Percentiles rank a stretch among this genome's conserved stretches.
Evolutionary conservation across 176 grass and related monocot genomes (phyloP).

Genomic region (Neostapfia colusana): DNA sequence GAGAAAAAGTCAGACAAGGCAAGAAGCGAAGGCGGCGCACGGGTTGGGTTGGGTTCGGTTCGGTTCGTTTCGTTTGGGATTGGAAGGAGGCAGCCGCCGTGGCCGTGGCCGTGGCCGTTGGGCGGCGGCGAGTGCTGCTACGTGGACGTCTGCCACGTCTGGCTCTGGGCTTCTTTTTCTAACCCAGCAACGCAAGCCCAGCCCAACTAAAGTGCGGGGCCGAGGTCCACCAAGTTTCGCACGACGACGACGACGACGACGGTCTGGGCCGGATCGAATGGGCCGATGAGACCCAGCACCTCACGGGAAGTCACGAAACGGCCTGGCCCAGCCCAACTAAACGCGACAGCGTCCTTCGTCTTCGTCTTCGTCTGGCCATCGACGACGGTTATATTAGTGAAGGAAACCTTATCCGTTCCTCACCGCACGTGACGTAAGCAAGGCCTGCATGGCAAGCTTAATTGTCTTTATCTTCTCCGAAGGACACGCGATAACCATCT

Average conservation of each 20-base stretch:
- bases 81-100: neutral
- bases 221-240: too few species aligned
- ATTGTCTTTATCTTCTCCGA: neutral
- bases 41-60: too few species aligned
- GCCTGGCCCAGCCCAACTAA: too few species aligned
- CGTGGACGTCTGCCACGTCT: neutral
- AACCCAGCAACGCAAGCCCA: neutral
- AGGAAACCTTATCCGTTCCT: neutral
- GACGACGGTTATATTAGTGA: too few species aligned
- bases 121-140: neutral
- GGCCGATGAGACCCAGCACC: too few species aligned
- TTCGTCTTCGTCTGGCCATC: too few species aligned
- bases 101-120: neutral
- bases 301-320: too few species aligned
- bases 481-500: neutral
- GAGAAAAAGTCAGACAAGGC: constrained; percentile 36
- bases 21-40: neutral
- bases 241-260: too few species aligned
- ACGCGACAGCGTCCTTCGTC: too few species aligned
- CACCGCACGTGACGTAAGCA: too few species aligned
- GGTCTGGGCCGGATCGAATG: too few species aligned
- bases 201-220: too few species aligned
- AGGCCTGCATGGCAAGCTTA: neutral
- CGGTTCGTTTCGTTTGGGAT: neutral
- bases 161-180: neutral